Evolutionary conservation across 2,329 filamentous ascomycete genomes (phyloP), one percentile per base, ranked within the genome.

Genomic region (Ascochyta fabae): DNA sequence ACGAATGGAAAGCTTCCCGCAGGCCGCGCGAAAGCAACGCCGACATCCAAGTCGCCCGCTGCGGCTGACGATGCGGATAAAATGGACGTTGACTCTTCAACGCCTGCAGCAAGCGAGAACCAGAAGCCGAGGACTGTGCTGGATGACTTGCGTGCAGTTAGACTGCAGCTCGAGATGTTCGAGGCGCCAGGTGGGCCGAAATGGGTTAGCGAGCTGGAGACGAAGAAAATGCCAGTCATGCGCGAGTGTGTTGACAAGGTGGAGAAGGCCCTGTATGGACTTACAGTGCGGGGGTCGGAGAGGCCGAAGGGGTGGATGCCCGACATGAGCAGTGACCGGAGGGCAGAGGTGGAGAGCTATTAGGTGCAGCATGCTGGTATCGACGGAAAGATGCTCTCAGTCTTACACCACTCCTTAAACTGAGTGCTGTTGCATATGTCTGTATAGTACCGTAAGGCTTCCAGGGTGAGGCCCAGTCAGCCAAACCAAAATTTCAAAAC

Each of bases 251-350:
- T 99, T 24, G 88, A 89, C 70, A 99, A 99, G 82, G 95, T 99
- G 10, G 95, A 99, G 82, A 88, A 86, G 63, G 85, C 94, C 23
- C 87, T 92, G 27, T 99, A 98, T 75, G 92, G 92, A 4, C 85
- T 97, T 64, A 86, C 89, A 27, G 90, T 99, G 22, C 83, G 95
- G 48, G 94, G 94, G 0, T 90, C 88, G 48, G 95, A 99, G 80
- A 81, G 92, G 59, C 94, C 94, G 0, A 91, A 89, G 71, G 94
- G 94, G 0, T 98, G 94, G 94, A 84, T 95, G 71, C 94, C 93
- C 4, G 93, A 96, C 71, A 75, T 91, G 71, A 77, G 78, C 23
- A 78, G 69, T 22, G 75, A 75, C 19, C 72, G 72, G 47, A 73
- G 74, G 52, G 69, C 70, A 26, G 75, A 75, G 58, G 77, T 80